Percentiles rank a stretch among this genome's conserved stretches.
Conservation (phyloP, 306 rosid genomes). For the Prunus dulcis region DNA sequence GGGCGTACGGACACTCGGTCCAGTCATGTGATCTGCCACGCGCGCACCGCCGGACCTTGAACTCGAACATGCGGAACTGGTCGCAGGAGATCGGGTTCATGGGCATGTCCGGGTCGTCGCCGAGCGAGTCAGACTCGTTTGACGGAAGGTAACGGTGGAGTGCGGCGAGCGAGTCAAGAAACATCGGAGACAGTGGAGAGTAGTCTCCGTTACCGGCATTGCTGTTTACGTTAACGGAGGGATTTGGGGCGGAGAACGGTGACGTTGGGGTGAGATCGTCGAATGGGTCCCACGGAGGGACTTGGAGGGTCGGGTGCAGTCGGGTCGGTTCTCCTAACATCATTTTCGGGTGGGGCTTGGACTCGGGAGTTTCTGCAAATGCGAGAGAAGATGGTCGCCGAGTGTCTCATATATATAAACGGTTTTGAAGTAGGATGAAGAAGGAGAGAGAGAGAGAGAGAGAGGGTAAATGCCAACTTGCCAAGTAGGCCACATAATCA, state of each 20-base stretch:
- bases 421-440: not conserved
- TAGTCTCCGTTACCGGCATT: constrained; percentile 32
- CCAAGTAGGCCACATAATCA: constrained; percentile 4
- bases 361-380: not conserved
- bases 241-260: constrained; percentile 19
- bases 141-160: constrained; percentile 47
- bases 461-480: constrained; percentile 1
- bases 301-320: constrained; percentile 33
- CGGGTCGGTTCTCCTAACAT: constrained; percentile 33
- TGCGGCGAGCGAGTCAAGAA: constrained; percentile 32
- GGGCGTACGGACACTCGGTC: constrained; percentile 88
- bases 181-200: constrained; percentile 20
- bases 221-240: constrained; percentile 18
- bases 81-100: constrained; percentile 50
- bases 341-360: constrained; percentile 1
- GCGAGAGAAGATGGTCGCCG: not conserved
- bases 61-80: constrained; percentile 83
- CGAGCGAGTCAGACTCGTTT: constrained; percentile 28
- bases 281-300: constrained; percentile 39
- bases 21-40: constrained; percentile 88
- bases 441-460: not conserved
- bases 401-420: constrained; percentile 15
- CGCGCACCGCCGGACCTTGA: constrained; percentile 60
- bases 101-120: constrained; percentile 36
- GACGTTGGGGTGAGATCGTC: constrained; percentile 28